A percentile compares a stretch with the other conserved stretches of the same genome.
phyloP scores from a whole-genome alignment of 1,139 yeast species.

The Hanseniaspora uvarum region DNA sequence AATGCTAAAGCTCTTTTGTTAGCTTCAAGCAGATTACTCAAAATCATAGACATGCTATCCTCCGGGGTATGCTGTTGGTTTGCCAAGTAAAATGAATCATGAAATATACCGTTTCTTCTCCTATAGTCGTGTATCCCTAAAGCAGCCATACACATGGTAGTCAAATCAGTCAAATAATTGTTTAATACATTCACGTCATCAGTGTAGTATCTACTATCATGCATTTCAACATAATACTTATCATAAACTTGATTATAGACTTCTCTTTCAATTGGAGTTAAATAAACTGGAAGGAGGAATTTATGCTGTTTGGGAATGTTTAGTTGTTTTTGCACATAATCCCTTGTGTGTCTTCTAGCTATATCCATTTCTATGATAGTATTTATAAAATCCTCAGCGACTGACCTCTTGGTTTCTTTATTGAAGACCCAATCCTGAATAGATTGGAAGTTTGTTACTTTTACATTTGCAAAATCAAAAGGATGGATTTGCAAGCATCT shows the following conservation, averaged over 20 bases:
- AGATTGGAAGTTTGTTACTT: background rate
- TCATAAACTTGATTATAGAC: background rate
- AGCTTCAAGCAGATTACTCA: slow-evolving; percentile 49
- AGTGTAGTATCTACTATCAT: background rate
- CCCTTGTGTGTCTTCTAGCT: slow-evolving; percentile 64
- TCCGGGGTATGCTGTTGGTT: background rate
- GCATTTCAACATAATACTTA: background rate
- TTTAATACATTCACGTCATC: background rate
- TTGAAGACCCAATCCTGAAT: background rate
- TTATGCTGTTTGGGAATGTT: slow-evolving; percentile 61
- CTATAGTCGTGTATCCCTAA: background rate
- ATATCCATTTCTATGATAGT: slow-evolving; percentile 35
- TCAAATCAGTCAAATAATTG: background rate
- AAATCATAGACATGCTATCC: slow-evolving; percentile 58
- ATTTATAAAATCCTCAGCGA: slow-evolving; percentile 4
- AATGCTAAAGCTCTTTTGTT: slow-evolving; percentile 43
- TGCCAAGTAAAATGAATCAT: background rate
- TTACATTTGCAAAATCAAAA: slow-evolving; percentile 32
- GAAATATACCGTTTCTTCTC: background rate
- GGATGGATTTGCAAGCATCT: slow-evolving; percentile 61
- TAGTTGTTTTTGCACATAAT: slow-evolving; percentile 70
- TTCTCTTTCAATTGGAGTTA: slow-evolving; percentile 17
- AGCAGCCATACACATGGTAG: background rate
- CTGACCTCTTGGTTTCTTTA: background rate
- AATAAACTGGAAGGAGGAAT: slow-evolving; percentile 16